Evolutionary conservation across 73 alveolate species (phyloP).

Genomic region (Tetrahymena malaccensis): DNA sequence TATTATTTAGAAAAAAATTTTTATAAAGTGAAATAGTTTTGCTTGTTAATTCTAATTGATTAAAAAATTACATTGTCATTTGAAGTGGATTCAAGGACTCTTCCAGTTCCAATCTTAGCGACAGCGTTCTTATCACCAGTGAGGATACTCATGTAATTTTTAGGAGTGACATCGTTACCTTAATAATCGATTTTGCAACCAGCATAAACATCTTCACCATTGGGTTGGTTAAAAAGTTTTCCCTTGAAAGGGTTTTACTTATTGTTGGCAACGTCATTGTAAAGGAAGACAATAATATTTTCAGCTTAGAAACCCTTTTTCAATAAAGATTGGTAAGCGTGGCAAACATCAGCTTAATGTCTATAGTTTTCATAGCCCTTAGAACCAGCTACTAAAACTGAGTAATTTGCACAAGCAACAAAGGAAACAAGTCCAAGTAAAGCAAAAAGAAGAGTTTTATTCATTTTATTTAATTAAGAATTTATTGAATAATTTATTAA

Average conservation of each 20-base stretch:
- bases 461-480: background rate
- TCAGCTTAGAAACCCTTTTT: slow-evolving; percentile 80
- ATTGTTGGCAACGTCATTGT: slow-evolving; percentile 88
- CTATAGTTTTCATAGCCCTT: slow-evolving; percentile 92
- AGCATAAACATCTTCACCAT: slow-evolving; percentile 87
- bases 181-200: slow-evolving; percentile 90
- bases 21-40: no score
- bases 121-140: background rate
- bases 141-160: slow-evolving; percentile 69
- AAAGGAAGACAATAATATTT: slow-evolving; percentile 81
- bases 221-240: slow-evolving; percentile 85
- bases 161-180: slow-evolving; percentile 86
- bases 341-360: slow-evolving; percentile 98
- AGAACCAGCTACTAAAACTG: slow-evolving; percentile 96
- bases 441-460: background rate
- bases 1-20: background rate
- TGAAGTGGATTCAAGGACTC: background rate
- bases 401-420: slow-evolving; percentile 68
- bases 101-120: background rate
- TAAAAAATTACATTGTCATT: background rate
- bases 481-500: no score
- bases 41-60: no score
- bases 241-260: slow-evolving; percentile 89
- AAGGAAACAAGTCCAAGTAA: background rate
- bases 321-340: slow-evolving; percentile 83